Percentiles rank a stretch among this genome's conserved stretches.
These are phyloP conservation scores for Thoreauomyces humboldtii DNA, from an alignment of 192 early-diverging fungal species.

Conservation along the genomic window DNA sequence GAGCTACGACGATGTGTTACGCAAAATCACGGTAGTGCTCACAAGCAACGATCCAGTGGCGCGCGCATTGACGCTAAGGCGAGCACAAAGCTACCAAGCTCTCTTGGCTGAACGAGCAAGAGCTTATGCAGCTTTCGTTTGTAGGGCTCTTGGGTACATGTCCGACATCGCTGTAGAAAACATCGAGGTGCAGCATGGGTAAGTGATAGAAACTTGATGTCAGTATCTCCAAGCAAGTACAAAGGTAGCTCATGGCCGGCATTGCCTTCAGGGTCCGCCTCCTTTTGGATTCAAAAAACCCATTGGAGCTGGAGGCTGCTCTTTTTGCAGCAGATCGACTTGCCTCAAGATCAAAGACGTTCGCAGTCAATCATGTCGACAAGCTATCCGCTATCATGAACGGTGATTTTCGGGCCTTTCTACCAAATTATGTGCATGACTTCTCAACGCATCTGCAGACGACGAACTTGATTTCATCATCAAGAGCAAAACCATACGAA, in stretches of 20 bases:
- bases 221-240: no score
- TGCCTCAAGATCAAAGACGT: conserved; percentile 1
- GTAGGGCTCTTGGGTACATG: conserved; percentile 26
- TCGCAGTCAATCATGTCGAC: not conserved
- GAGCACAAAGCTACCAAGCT: not conserved
- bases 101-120: no score
- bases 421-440: not conserved
- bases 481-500: not conserved
- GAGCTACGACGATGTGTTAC: conserved; percentile 11
- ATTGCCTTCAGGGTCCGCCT: conserved; percentile 13
- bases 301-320: conserved; percentile 19
- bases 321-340: conserved; percentile 24
- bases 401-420: conserved; percentile 5
- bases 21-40: conserved; percentile 16
- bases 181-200: conserved; percentile 29
- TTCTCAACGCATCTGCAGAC: not conserved
- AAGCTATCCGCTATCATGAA: conserved; percentile 8
- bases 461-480: not conserved
- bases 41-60: conserved; percentile 31
- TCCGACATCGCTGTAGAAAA: conserved; percentile 1
- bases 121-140: not conserved
- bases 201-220: no score
- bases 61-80: conserved; percentile 22
- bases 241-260: no score
- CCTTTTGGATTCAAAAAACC: conserved; percentile 13